A percentile compares a stretch with the other conserved stretches of the same genome.
Evolutionary conservation across 176 grass and related monocot genomes (phyloP).

Genomic region (Musa itinerans): DNA sequence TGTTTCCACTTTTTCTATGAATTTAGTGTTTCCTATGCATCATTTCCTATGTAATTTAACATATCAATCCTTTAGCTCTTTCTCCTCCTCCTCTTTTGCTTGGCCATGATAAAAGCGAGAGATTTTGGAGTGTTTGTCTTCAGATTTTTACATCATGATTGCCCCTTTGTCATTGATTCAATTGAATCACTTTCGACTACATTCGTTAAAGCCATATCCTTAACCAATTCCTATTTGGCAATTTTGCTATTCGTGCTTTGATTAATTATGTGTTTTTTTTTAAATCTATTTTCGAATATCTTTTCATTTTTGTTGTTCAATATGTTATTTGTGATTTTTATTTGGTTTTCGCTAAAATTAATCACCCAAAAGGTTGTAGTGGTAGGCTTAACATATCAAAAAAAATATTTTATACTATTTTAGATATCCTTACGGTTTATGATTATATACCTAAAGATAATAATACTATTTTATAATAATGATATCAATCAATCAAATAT

Average conservation of each 20-base stretch:
- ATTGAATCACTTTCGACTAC: not conserved
- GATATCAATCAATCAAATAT: too few species aligned
- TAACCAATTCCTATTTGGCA: not conserved
- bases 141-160: not conserved
- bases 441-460: too few species aligned
- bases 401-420: too few species aligned
- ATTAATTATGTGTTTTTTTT: not conserved
- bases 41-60: not conserved
- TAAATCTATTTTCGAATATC: too few species aligned
- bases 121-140: not conserved
- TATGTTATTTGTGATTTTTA: not conserved
- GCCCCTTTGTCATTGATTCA: not conserved
- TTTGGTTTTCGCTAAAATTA: not conserved
- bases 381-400: too few species aligned
- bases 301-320: not conserved
- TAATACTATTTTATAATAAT: too few species aligned
- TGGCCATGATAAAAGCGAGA: not conserved
- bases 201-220: not conserved
- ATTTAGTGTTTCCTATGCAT: not conserved
- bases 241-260: not conserved
- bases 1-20: not conserved
- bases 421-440: too few species aligned
- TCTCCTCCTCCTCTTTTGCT: not conserved
- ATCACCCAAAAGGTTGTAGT: too few species aligned
- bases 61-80: not conserved